Evolutionary conservation across 345 rosid genomes (phyloP), one percentile per base, ranked within the genome.

Genomic region (Salix dunnii): DNA sequence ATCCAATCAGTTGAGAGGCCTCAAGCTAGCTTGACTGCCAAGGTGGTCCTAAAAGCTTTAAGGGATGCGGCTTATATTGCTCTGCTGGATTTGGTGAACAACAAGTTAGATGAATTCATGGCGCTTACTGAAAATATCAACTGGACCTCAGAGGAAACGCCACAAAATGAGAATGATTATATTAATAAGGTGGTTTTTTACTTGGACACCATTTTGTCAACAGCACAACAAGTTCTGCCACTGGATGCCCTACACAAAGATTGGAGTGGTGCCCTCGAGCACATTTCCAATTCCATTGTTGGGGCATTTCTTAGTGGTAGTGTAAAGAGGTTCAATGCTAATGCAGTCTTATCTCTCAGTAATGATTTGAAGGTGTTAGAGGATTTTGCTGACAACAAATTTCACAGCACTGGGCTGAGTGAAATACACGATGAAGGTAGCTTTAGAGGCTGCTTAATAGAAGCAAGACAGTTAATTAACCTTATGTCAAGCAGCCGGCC

Each of bases 401-500:
- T 93, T 83, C 88, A 85, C 53, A 86, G 85, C 74, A 89, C 90
- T 5, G 96, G 97, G 31, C 81, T 93, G 81, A 89, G 84, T 55
- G 96, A 90, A 80, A 69, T 88, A 36, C 89, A 89, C 82, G 90
- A 84, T 71, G 93, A 88, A 35, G 91, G 92, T 48, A 88, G 90
- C 74, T 95, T 93, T 69, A 88, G 90, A 78, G 87, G 85, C 35
- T 89, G 85, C 82, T 78, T 96, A 81, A 63, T 91, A 14, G 98
- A 96, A 87, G 94, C 96, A 9, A 85, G 98, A 28, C 98, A 96
- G 72, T 77, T 96, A 84, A 83, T 96, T 70, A 91, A 92, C 76
- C 88, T 96, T 73, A 80, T 96, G 80, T 84, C 88, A 49, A 93
- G 96, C 87, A 96, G 90, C 82, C 96, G 90, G 76, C 96, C 99